Base-by-base conservation (phyloP, 106 monocot genomes). In the Ottelia alismoides region DNA sequence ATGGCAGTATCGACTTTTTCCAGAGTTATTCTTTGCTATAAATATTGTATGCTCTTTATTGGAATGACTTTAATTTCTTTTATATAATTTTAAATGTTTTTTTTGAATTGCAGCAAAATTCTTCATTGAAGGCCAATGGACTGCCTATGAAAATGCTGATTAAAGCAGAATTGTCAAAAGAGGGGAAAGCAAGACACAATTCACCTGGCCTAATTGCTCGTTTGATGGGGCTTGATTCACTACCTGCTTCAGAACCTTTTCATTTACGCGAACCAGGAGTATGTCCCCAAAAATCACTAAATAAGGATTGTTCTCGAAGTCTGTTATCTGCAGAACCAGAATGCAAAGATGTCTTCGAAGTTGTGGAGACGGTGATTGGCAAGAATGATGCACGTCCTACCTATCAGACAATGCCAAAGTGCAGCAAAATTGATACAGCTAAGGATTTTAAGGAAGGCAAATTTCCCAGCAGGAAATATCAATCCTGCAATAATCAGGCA, bases 301-400 rank as follows among this genome's bases (percentile, higher is more conserved):
- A n/a, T n/a, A n/a, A n/a, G n/a, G n/a, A n/a, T n/a, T n/a, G n/a
- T n/a, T n/a, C n/a, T n/a, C n/a, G n/a, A n/a, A n/a, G n/a, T n/a
- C n/a, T n/a, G n/a, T n/a, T n/a, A n/a, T 31, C 53, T 23, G 9
- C 24, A 53, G 73, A 73, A 24, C 49, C 64, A 14, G 76, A 84
- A 52, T 71, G 72, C 25, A 89, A 85, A 69, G 96, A 96, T 68
- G 88, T 85, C 1, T 96, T 72, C 70, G 96, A 89, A 74, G 78
- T 85, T 9, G 51, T 56, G 30, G 85, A 88, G 55, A 62, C 73
- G 43, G 65, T 64, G n/a, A 29, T 30, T 26, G 50, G 54, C 40
- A 67, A 51, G 25, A 49, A 65, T 22, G 55, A 44, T 11, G 19
- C 19, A 6, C 27, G 46, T 25, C 28, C 54, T 12, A 23, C 32